Evolutionary conservation across 2,329 filamentous ascomycete genomes (phyloP), one percentile per base, ranked within the genome.

Genomic region (Xylaria sp.): DNA sequence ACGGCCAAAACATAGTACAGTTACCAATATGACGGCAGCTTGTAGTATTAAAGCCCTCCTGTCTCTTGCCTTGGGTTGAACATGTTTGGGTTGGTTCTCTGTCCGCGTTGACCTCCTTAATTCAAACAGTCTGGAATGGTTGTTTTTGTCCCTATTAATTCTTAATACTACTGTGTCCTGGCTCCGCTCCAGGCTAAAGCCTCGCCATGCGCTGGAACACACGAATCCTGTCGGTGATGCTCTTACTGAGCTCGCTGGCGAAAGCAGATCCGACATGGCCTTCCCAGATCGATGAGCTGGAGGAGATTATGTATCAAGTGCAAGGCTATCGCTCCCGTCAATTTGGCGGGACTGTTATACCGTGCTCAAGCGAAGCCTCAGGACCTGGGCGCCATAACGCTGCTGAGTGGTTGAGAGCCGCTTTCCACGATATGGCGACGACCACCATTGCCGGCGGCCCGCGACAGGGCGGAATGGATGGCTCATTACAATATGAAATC

Each of bases 291-390:
- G 89, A 91, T 73, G 88, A 90, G 76, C 80, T 91, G 67, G 89
- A 91, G 78, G 88, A 90, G 77, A 86, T 90, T 72, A 87, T 90
- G 82, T 89, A 85, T 74, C 86, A 90, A 73, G 85, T 86, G 62
- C 80, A 82, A 41, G 87, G 87, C 2, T 87, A 88, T 74, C 81
- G 83, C 55, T 82, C 84, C 39, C 83, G 87, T 70, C 83, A 85
- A 50, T 89, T 91, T 76, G 84, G 87, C 55, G 83, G 84, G 61
- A 83, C 84, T 15, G 85, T 91, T 65, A 87, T 83, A 41, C 88
- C 88, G 6, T 90, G 88, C 78, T 82, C 81, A 52, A 86, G 82
- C 70, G 83, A 87, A 66, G 83, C 84, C 23, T 83, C 84, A 0
- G 86, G 85, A 0, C 81, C 84, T 1, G 88, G 88, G 55, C 85